Percentiles rank a stretch among this genome's conserved stretches.
Evolutionary conservation across 352 stramenopile species (phyloP).

Genomic region (Globisporangium perplexum): DNA sequence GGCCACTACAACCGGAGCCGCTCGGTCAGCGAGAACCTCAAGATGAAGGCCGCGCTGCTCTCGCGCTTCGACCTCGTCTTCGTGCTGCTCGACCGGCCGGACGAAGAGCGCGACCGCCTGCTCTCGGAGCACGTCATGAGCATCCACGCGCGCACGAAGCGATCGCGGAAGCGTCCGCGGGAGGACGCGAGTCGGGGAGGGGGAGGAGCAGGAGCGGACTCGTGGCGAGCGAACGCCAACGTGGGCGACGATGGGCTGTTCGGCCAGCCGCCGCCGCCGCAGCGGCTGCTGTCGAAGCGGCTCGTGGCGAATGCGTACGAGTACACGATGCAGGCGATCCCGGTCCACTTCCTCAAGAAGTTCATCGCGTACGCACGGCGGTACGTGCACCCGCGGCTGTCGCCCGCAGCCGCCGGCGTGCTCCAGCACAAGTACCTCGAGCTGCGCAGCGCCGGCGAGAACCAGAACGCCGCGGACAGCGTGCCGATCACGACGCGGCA

Average conservation of each 20-base stretch:
- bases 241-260: conserved; percentile 6
- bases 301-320: conserved; percentile 41
- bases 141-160: conserved; percentile 45
- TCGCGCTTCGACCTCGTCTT: conserved; percentile 98
- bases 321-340: conserved; percentile 44
- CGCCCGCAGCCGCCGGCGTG: conserved; percentile 38
- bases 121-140: conserved; percentile 96
- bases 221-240: conserved; percentile 16
- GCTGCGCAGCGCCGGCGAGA: conserved; percentile 66
- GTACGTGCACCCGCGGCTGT: conserved; percentile 90
- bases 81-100: conserved; percentile 92
- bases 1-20: conserved; percentile 96
- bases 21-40: conserved; percentile 95
- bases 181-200: conserved; percentile 2
- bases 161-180: conserved; percentile 25
- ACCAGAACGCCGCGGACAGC: conserved; percentile 46
- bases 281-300: conserved; percentile 41
- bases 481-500: conserved; percentile 95
- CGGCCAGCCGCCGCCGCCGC: background rate
- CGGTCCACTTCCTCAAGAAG: conserved; percentile 89
- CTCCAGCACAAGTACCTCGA: conserved; percentile 90
- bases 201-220: too few relatives aligned
- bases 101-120: conserved; percentile 90
- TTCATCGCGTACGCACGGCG: conserved; percentile 97
- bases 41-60: conserved; percentile 94